Evolutionary conservation across 768 basidiomycete genomes (phyloP), one percentile per base, ranked within the genome.

Genomic region (Leucocoprinus birnbaumii): DNA sequence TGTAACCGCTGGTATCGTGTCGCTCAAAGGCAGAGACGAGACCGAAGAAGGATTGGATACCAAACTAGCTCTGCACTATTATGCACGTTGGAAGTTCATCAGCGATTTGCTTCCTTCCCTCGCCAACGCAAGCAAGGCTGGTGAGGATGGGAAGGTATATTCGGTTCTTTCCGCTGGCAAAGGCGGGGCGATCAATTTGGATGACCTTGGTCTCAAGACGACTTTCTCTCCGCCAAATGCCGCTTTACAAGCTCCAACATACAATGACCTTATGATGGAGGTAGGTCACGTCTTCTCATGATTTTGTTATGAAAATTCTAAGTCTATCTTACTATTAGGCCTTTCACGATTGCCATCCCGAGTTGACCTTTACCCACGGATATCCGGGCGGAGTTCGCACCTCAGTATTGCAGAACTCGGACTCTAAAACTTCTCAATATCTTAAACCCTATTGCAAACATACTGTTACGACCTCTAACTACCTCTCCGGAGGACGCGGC

Each of bases 231-330:
- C 71, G 0, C 10, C 55, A 5, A 71, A 66, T 2, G 75, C 76
- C 0, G 73, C 67, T 1, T 24, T 63, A 31, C 58, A 66, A 1
- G 68, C 71, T 0, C 66, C 72, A 16, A 77, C 79, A 0, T 82
- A 82, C 58, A 82, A 73, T 56, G 81, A 83, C 62, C 60, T 80
- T n/a, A 79, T 80, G 77, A 57, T 82, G 44, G 72, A 80, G 73
- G 82, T 79, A 46, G 3, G 66, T 62, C 37, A 56, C 55, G 2
- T 31, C n/a, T 9, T 37, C n/a, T 24, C 35, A 34, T 16, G n/a
- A n/a, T n/a, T n/a, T n/a, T n/a, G n/a, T n/a, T n/a, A n/a, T n/a
- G n/a, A n/a, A n/a, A n/a, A 54, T 51, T 3, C 10, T 18, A 24
- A 35, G 19, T 25, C 22, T 50, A 38, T 1, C 22, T 11, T 31